A percentile compares a stretch with the other conserved stretches of the same genome.
Conservation (phyloP, 2,329 filamentous ascomycete species). For the Aureobasidium sp. region DNA sequence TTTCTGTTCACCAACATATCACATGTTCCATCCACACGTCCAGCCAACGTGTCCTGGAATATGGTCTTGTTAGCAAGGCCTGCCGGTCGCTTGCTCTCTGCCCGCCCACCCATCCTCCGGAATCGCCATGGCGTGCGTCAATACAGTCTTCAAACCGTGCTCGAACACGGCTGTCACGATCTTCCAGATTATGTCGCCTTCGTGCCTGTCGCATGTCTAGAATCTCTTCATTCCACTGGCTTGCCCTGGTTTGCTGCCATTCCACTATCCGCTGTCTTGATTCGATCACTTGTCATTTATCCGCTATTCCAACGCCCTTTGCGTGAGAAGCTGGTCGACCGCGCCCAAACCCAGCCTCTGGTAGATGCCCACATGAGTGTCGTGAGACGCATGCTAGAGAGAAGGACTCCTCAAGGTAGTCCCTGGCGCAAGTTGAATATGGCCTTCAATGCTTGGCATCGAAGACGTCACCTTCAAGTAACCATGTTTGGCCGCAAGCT, state of each 20-base stretch:
- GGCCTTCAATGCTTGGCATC: not conserved
- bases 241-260: slow-evolving; percentile 25
- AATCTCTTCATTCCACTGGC: slow-evolving; percentile 20
- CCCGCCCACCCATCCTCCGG: not conserved
- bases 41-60: not conserved
- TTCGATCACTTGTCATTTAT: slow-evolving; percentile 22
- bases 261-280: slow-evolving; percentile 21
- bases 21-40: not conserved
- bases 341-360: not conserved
- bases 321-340: not conserved
- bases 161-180: not conserved
- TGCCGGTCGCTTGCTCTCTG: not conserved
- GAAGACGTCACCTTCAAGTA: not conserved
- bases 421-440: not conserved
- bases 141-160: not conserved
- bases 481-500: not conserved
- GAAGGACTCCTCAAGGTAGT: not conserved
- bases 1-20: not conserved
- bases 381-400: not conserved
- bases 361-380: not conserved
- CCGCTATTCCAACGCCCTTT: slow-evolving; percentile 13
- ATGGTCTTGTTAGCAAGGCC: not conserved
- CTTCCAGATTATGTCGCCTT: slow-evolving; percentile 11
- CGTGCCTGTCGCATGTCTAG: slow-evolving; percentile 17
- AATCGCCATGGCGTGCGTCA: not conserved